Base-by-base conservation (phyloP, 352 stramenopile species). In the Phytophthora foliorum region DNA sequence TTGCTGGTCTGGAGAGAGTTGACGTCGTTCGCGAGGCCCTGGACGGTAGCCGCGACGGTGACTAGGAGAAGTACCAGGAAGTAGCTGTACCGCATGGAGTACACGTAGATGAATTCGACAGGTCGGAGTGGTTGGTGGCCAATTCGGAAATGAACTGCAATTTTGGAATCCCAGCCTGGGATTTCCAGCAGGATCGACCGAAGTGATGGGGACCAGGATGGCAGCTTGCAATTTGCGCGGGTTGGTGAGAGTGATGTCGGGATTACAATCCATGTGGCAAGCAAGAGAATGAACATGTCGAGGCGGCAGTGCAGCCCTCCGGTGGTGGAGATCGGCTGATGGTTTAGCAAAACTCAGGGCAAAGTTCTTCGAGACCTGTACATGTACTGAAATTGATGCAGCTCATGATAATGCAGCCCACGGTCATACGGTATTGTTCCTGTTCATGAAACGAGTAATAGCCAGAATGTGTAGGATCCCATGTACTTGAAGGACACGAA, bases 31-130 rank as follows among this genome's bases (percentile, higher is more conserved):
- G 21, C 36, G 22, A 52, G 53, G 5, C 42, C 57, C 10, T 46
- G 22, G 21, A 63, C 57, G 19, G 48, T 49, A 29, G 29, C 21
- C 36, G 19, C 34, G 5, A 63, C 24, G 13, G 51, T 24, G 11
- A 64, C 2, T 16, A 72, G 49, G 5, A 72, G 25, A n/a, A 69
- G 10, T 14, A 49, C 16, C 32, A 69, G 6, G 24, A 72, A 46
- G 27, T 17, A 69, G 22, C 31, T 52, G 38, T 6, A 22, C 38
- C 17, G 38, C 38, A 45, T 45, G 16, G 17, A 17, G n/a, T n/a
- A n/a, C n/a, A n/a, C n/a, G n/a, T n/a, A n/a, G n/a, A n/a, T n/a
- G 10, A 42, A 8, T 6, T 21, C 36, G 8, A 42, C 38, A 24
- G 17, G 38, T 45, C 3, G 14, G 17, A 3, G 38, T 45, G 38